Conservation (phyloP, 169 alveolate genomes). For the Eimeria maxima region DNA sequence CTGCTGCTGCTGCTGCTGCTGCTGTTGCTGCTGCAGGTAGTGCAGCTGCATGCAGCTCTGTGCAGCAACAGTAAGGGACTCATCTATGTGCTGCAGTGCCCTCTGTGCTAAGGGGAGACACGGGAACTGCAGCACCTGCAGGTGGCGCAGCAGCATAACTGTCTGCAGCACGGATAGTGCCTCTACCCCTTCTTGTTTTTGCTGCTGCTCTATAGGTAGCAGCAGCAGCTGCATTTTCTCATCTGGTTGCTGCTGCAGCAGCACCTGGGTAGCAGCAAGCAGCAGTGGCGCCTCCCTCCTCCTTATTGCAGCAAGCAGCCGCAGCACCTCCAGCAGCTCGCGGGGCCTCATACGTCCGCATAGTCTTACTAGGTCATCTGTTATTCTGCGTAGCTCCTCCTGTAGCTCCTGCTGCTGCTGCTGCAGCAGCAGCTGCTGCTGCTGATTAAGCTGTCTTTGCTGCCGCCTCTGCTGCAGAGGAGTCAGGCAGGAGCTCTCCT, state of each 20-base stretch:
- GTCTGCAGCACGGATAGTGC: slow-evolving; percentile 36
- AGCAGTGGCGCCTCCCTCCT: slow-evolving; percentile 22
- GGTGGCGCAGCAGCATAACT: slow-evolving; percentile 18
- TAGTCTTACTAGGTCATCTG: neutral
- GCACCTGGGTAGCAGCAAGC: slow-evolving; percentile 29
- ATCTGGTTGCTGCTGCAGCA: slow-evolving; percentile 33
- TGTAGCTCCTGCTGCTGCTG: neutral
- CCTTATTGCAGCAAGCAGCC: neutral
- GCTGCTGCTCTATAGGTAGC: neutral
- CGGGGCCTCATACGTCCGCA: slow-evolving; percentile 23
- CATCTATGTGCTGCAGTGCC: neutral
- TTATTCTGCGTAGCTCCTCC: neutral
- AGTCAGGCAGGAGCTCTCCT: neutral
- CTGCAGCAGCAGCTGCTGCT: neutral
- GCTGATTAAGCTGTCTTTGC: neutral
- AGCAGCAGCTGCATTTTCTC: neutral
- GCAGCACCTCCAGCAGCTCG: slow-evolving; percentile 52
- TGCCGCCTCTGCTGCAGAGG: neutral
- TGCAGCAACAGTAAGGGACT: neutral
- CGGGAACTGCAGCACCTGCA: neutral
- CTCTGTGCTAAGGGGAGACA: neutral
- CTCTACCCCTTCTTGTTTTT: neutral
- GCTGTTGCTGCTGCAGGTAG: slow-evolving; percentile 28
- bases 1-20: slow-evolving; percentile 16
- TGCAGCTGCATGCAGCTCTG: slow-evolving; percentile 29